These are phyloP conservation scores for Physaria fendleri DNA, from an alignment of 345 rosid species.

Conservation along the genomic window DNA sequence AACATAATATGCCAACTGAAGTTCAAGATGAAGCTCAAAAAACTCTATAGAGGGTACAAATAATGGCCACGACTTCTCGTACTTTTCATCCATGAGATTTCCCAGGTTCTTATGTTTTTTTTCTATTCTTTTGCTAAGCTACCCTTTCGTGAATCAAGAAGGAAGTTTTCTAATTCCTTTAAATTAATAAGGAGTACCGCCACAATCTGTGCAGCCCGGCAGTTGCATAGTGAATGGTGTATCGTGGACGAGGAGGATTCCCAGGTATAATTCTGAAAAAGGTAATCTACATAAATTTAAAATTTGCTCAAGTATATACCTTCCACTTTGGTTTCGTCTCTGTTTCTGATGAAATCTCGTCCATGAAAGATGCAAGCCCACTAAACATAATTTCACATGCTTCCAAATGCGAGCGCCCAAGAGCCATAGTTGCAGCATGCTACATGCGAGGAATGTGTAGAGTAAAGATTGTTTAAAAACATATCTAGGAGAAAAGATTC, in stretches of 20 bases:
- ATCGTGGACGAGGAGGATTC: too few species aligned
- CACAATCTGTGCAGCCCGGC: neutral
- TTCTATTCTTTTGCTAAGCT: conserved; percentile 3
- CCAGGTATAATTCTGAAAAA: conserved; percentile 9
- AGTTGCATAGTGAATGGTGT: conserved; percentile 7
- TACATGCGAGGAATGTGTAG: conserved; percentile 28
- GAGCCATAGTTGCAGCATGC: conserved; percentile 98
- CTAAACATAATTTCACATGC: conserved; percentile 93
- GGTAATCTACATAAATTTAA: neutral
- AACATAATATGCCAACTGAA: too few species aligned
- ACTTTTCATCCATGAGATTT: conserved; percentile 10
- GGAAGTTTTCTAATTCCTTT: neutral
- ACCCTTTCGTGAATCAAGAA: neutral
- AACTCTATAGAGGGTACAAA: conserved; percentile 16
- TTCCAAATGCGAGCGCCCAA: conserved; percentile 95
- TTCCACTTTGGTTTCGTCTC: conserved; percentile 97
- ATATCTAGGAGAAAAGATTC: conserved; percentile 8
- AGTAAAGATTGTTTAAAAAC: neutral
- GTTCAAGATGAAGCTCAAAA: conserved; percentile 10
- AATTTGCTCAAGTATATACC: conserved; percentile 40
- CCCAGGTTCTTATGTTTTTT: conserved; percentile 2
- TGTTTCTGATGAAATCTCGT: conserved; percentile 86
- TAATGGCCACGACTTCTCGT: neutral
- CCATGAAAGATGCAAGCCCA: conserved; percentile 83
- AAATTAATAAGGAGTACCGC: neutral